Evolutionary conservation across 2,329 filamentous ascomycete species (phyloP).

Genomic region (Fusarium sp.): DNA sequence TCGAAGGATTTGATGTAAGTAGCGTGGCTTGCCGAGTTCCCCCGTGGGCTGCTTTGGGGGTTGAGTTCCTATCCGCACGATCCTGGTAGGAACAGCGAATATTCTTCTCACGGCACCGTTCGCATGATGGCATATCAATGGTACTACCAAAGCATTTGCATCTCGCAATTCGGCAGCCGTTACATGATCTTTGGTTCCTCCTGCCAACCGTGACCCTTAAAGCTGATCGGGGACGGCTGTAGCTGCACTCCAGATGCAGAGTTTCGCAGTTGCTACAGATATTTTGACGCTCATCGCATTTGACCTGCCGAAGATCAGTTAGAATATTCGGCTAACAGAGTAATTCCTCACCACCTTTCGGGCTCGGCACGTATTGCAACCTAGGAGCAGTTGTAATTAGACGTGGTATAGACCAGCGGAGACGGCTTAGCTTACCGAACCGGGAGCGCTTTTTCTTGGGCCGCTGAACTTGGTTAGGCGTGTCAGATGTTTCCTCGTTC

Average conservation of each 20-base stretch:
- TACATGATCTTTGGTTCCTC: constrained; percentile 15
- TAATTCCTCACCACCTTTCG: neutral
- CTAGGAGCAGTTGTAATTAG: neutral
- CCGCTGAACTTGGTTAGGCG: neutral
- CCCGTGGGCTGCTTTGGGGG: neutral
- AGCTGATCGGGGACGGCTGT: neutral
- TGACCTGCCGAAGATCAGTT: constrained; percentile 20
- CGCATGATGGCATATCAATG: neutral
- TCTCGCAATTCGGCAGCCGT: constrained; percentile 9
- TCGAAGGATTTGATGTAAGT: neutral
- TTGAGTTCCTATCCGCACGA: neutral
- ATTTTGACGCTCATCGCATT: constrained; percentile 37
- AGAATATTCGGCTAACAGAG: neutral
- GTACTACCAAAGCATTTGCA: constrained; percentile 9
- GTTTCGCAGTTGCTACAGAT: constrained; percentile 33
- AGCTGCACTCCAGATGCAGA: constrained; percentile 24
- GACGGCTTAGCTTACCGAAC: constrained; percentile 4
- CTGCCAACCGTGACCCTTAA: neutral
- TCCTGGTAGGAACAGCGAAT: constrained; percentile 17
- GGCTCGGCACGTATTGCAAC: constrained; percentile 5
- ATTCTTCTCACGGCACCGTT: constrained; percentile 13
- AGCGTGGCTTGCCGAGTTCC: neutral
- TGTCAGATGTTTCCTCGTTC: too few species aligned
- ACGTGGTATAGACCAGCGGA: neutral
- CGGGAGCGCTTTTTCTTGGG: constrained; percentile 13